Base-by-base conservation (phyloP, 1,284 basidiomycete genomes). In the Schizopora paradoxa region DNA sequence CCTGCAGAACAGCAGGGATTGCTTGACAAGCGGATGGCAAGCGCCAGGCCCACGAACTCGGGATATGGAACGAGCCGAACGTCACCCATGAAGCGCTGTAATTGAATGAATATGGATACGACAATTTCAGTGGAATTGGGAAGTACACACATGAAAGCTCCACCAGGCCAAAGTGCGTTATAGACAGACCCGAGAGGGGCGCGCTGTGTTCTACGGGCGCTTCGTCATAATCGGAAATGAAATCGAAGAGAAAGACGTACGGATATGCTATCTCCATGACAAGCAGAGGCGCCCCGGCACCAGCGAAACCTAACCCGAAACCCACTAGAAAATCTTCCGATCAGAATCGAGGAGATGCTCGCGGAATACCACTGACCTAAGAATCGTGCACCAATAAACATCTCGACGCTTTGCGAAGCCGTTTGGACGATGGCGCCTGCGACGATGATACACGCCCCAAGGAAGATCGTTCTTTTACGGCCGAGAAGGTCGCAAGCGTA, bases 241-340 rank as follows among this genome's bases (percentile, higher is more conserved):
- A 11, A 27, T 31, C 18, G 11, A n/a, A 5, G 18, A 10, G 21
- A 28, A 26, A 7, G 11, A 43, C 45, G n/a, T 28, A 66, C 6
- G 76, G 76, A 55, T 73, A 77, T 1, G 76, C 70, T 28, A 79
- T 63, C 59, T 79, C 76, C 6, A 73, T 72, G 45, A 78, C 67
- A 14, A 79, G 62, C 38, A 78, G 62, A 6, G 75, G 74, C 2
- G 75, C 73, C 11, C 72, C 71, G 49, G 58, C 58, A 41, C 63
- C 67, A 25, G 71, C 72, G 55, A 77, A 77, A 1, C 72, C 75
- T 23, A 76, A 61, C 3, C 75, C 75, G 50, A 77, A 77, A 3
- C 76, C 75, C 42, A 79, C 70, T 56, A 73, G 47, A 58, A 72
- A 70, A n/a, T 8, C 16, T 19, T 21, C 23, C 23, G 26, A 19